Base-by-base conservation (phyloP, 345 rosid species). In the Microthlaspi erraticum region DNA sequence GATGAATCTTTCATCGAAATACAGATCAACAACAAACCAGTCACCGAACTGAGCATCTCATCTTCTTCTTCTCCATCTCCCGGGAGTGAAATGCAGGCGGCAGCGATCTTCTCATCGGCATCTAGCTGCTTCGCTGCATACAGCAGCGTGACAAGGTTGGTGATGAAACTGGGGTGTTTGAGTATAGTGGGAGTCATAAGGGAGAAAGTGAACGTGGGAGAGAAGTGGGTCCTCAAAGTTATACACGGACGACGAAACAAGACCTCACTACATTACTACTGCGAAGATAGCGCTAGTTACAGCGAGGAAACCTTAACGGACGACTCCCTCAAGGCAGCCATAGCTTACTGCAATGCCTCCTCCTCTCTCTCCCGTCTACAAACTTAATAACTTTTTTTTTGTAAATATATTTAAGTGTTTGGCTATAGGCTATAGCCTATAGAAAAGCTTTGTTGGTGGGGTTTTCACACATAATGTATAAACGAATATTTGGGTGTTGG, bases 281-380 rank as follows among this genome's bases (percentile, higher is more conserved):
- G 12, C 37, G 17, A 60, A 61, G 54, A 33, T 16, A 31, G 16
- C 52, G 50, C 26, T 39, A 37, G 2, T 26, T 12, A 29, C 41
- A 46, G n/a, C 54, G 53, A 71, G 10, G 53, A 61, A 32, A n/a
- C 68, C 41, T 59, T 49, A 59, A 39, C 60, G 14, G 75, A 71
- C 6, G 68, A 61, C 12, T 51, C 75, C 3, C 67, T 71, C 54
- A 61, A 52, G 26, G 68, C 68, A 61, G 75, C 75, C 52, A 71
- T 71, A 45, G 75, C 75, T 31, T 71, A 71, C 46, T 71, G 75
- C 62, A 71, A 71, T 13, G 38, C 69, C 43, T 71, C 75, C n/a
- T n/a, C n/a, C 23, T 61, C 51, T 26, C 51, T 38, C 10, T 60
- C 66, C 66, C 58, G 32, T 48, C 57, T 14, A 48, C 64, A 56